phyloP scores from a whole-genome alignment of 2,329 filamentous ascomycete species.

The Alternaria brassicae region DNA sequence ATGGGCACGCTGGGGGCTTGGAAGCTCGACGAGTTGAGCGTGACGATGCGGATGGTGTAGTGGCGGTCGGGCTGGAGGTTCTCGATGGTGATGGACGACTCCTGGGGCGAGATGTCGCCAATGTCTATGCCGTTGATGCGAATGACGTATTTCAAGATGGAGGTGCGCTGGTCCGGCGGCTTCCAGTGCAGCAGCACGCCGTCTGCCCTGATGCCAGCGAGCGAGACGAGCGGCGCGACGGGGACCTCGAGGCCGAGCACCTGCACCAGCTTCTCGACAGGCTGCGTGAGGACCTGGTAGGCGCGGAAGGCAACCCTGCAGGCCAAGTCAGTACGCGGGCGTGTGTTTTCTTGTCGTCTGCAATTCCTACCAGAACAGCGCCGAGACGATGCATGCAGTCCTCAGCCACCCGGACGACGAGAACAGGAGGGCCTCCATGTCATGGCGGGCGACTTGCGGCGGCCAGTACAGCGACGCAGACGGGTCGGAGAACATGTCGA shows the following conservation, averaged over 20 bases:
- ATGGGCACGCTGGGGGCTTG: slow-evolving; percentile 87
- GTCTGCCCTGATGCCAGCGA: slow-evolving; percentile 86
- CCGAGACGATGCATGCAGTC: slow-evolving; percentile 44
- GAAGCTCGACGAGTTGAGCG: slow-evolving; percentile 90
- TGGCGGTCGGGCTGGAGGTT: slow-evolving; percentile 85
- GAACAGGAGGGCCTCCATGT: slow-evolving; percentile 46
- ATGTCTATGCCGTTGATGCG: slow-evolving; percentile 94
- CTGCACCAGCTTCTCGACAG: slow-evolving; percentile 86
- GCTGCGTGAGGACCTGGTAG: slow-evolving; percentile 87
- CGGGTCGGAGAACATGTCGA: slow-evolving; percentile 44
- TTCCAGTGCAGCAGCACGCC: slow-evolving; percentile 93
- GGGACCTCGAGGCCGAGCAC: slow-evolving; percentile 95
- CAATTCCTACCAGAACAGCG: slow-evolving; percentile 44
- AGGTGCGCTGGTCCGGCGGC: slow-evolving; percentile 68
- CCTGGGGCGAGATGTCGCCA: slow-evolving; percentile 80
- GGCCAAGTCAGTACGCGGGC: not conserved
- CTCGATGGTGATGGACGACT: slow-evolving; percentile 89
- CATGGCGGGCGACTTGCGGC: slow-evolving; percentile 43
- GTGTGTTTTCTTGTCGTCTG: not conserved
- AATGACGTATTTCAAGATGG: slow-evolving; percentile 86
- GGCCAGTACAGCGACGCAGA: slow-evolving; percentile 44
- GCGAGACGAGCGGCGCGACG: slow-evolving; percentile 83
- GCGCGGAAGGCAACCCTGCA: slow-evolving; percentile 82
- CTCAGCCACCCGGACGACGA: slow-evolving; percentile 47
- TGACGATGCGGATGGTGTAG: slow-evolving; percentile 92